Percentiles rank a stretch among this genome's conserved stretches.
phyloP scores from a whole-genome alignment of 305 asterid genomes.

The Ajuga reptans region DNA sequence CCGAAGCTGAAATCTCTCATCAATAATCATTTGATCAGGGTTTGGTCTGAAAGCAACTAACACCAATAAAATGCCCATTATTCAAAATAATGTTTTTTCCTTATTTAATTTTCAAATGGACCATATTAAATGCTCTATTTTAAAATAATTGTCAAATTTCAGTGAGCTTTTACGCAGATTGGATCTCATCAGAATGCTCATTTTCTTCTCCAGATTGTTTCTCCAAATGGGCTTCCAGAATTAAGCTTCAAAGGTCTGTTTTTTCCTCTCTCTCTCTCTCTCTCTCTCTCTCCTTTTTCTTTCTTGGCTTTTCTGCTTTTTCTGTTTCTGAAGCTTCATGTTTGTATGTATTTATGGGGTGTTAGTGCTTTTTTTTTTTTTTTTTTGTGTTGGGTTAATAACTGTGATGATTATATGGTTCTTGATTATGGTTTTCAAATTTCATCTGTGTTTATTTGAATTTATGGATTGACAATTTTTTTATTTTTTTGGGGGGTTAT shows the following conservation, averaged over 20 bases:
- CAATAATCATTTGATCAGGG: constrained; percentile 25
- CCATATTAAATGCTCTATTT: background rate
- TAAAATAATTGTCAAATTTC: background rate
- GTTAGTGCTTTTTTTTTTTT: background rate
- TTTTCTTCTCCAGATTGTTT: constrained; percentile 7
- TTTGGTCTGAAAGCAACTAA: constrained; percentile 32
- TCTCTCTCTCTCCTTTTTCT: background rate
- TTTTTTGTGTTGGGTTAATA: background rate
- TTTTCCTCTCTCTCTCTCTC: background rate
- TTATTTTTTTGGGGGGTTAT: too few relatives aligned
- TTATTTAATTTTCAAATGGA: too few relatives aligned
- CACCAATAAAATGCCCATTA: background rate
- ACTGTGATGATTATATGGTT: background rate
- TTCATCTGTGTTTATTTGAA: background rate
- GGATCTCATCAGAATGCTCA: constrained; percentile 28
- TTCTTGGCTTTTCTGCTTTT: background rate
- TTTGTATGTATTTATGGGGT: background rate
- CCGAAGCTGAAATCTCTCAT: background rate
- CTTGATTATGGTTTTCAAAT: background rate
- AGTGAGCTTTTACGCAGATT: constrained; percentile 30
- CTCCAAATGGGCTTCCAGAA: constrained; percentile 25
- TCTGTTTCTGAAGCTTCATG: background rate
- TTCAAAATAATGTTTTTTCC: background rate
- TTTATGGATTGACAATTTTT: constrained; percentile 2
- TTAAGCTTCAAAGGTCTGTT: constrained; percentile 14